Evolutionary conservation across 495 filamentous ascomycete genomes (phyloP).

Genomic region (Pyrenopolyporus hunteri): DNA sequence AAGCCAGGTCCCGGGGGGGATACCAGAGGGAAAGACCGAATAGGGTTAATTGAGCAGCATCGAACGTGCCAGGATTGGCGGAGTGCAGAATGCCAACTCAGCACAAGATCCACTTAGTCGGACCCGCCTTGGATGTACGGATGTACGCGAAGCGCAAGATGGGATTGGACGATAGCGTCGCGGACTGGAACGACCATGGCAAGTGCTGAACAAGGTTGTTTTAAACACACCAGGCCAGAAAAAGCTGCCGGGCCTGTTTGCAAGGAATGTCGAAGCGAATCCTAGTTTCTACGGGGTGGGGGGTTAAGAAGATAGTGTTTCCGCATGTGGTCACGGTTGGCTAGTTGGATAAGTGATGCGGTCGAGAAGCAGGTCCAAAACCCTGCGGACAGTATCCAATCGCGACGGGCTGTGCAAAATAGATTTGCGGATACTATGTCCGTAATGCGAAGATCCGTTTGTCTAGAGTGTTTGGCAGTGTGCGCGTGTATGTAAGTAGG

Average conservation of each 20-base stretch:
- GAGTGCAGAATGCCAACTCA: conserved; percentile 39
- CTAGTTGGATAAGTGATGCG: conserved; percentile 8
- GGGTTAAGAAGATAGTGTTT: conserved; percentile 17
- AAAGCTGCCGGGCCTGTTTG: conserved; percentile 9
- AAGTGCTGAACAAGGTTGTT: conserved; percentile 33
- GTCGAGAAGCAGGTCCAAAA: conserved; percentile 15
- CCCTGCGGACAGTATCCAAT: conserved; percentile 24
- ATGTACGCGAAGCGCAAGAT: conserved; percentile 15
- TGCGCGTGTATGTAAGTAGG: background rate
- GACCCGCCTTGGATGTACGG: conserved; percentile 27
- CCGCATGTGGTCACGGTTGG: conserved; percentile 33
- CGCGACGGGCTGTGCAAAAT: conserved; percentile 12
- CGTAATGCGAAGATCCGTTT: conserved; percentile 12
- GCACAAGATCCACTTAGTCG: conserved; percentile 38
- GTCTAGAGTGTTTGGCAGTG: conserved; percentile 13
- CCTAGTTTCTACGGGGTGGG: conserved; percentile 23
- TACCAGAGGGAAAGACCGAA: conserved; percentile 21
- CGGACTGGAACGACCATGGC: conserved; percentile 41
- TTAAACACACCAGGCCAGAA: conserved; percentile 13
- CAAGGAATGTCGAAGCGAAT: conserved; percentile 34
- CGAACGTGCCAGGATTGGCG: conserved; percentile 21
- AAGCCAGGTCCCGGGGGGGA: conserved; percentile 13
- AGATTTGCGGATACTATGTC: conserved; percentile 17
- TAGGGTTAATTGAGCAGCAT: conserved; percentile 15
- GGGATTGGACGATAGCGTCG: conserved; percentile 41